Evolutionary conservation across 768 basidiomycete genomes (phyloP).

Genomic region (Cyclocybe cylindracea): DNA sequence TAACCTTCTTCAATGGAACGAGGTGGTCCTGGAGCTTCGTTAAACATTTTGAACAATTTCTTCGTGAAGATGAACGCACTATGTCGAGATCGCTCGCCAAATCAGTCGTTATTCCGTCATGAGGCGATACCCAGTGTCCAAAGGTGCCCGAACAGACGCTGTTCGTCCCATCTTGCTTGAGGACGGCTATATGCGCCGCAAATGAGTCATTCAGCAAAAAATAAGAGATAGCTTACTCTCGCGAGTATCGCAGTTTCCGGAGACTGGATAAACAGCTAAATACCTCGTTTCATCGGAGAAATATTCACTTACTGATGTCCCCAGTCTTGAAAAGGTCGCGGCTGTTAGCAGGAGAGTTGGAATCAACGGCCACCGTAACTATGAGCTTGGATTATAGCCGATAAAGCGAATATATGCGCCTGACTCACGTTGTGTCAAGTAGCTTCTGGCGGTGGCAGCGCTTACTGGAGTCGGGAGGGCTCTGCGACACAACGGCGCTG

Average conservation of each 20-base stretch:
- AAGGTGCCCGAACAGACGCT: conserved; percentile 51
- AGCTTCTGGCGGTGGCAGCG: conserved; percentile 18
- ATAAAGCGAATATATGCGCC: not conserved
- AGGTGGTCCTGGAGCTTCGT: conserved; percentile 42
- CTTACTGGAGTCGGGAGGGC: conserved; percentile 21
- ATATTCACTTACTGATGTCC: conserved; percentile 39
- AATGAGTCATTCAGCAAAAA: not conserved
- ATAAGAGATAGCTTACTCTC: conserved; percentile 35
- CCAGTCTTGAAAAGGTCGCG: conserved; percentile 46
- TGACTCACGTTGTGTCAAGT: conserved; percentile 18
- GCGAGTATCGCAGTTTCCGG: conserved; percentile 49
- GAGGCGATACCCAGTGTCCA: conserved; percentile 50
- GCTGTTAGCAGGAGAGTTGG: conserved; percentile 41
- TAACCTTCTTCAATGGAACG: conserved; percentile 51
- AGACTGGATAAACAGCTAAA: conserved; percentile 29
- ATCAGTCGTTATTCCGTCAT: conserved; percentile 46
- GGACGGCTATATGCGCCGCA: conserved; percentile 31
- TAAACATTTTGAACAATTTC: not conserved
- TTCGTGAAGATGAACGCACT: conserved; percentile 25
- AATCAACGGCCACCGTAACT: conserved; percentile 43
- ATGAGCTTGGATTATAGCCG: not conserved
- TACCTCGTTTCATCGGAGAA: not conserved
- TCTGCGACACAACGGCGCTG: conserved; percentile 8
- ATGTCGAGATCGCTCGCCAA: conserved; percentile 49
- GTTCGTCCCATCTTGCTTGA: conserved; percentile 42